Base-by-base conservation (phyloP, 768 basidiomycete species). In the Sarcomyxa edulis region DNA sequence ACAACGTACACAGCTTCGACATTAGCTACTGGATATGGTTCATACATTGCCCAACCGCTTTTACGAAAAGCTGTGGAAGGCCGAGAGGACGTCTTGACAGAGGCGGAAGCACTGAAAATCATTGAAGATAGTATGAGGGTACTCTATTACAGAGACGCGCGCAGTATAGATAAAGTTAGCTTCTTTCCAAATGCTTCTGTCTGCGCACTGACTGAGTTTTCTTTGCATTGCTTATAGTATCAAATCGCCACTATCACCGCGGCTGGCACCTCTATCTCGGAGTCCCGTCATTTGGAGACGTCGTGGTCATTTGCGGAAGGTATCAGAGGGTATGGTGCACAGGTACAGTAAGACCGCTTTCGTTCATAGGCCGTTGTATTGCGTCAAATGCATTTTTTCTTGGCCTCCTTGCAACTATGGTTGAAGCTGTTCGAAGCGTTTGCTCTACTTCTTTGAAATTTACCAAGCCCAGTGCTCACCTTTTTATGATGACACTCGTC, bases 1-100 rank as follows among this genome's bases (percentile, higher is more conserved):
- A 95, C 92, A 19, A 99, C 96, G 0, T 98, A 98, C 60, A 74
- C 84, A 7, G 81, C 95, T 3, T 83, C 92, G 10, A 93, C 93
- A 5, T 75, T 99, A 15, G 96, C 94, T 3, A 97, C 96, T 1
- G 95, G 96, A 1, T 96, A 89, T 60, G 96, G 95, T 10, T 74
- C 82, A 5, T 83, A 93, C 60, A 86, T 99, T 37, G 96, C 96
- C 5, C 85, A 91, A 50, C 96, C 96, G 1, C 65, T 99, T 5
- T 74, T 99, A 14, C 81, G 96, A 23, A 84, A 85, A 45, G 91
- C 86, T 10, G 91, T 94, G 27, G 94, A 99, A 60, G 85, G 83
- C 3, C 67, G 72, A 16, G 84, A 89, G 49, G 73, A 85, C 34
- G 64, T 60, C 1, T 61, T 98, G 40, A 84, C 84, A 2, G 84